phyloP scores from a whole-genome alignment of 805 yeast genomes.

The Wickerhamiella azyma region DNA sequence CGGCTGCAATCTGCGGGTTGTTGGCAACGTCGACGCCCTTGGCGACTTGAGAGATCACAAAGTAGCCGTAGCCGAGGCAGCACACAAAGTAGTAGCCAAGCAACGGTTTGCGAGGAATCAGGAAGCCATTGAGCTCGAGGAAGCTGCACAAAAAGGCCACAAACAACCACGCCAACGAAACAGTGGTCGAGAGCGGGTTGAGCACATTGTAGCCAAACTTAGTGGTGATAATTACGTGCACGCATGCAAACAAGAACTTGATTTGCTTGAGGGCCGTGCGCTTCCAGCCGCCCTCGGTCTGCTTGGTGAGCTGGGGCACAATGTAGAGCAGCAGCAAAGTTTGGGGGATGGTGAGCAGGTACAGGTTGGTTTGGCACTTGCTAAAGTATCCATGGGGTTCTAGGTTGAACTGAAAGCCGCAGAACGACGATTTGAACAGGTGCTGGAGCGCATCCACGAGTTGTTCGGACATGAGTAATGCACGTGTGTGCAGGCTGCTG shows the following conservation, averaged over 20 bases:
- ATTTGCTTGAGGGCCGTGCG: constrained; percentile 12
- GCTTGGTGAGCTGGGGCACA: constrained; percentile 9
- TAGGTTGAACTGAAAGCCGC: constrained; percentile 15
- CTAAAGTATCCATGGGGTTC: constrained; percentile 17
- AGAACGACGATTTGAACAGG: constrained; percentile 33
- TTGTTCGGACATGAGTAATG: not conserved
- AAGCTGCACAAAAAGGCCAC: constrained; percentile 16
- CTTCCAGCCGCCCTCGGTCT: constrained; percentile 12
- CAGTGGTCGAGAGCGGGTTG: constrained; percentile 15
- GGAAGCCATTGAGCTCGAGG: constrained; percentile 19
- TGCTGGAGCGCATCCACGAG: not conserved
- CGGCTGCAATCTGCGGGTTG: constrained; percentile 7
- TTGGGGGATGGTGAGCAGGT: constrained; percentile 16
- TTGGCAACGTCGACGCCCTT: not conserved
- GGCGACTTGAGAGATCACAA: constrained; percentile 13
- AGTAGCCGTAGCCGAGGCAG: constrained; percentile 18
- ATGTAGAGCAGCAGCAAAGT: constrained; percentile 14
- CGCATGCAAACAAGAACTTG: constrained; percentile 14
- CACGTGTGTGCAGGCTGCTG: not conserved
- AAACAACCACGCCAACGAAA: constrained; percentile 11
- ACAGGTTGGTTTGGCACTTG: constrained; percentile 18
- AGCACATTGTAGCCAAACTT: constrained; percentile 15
- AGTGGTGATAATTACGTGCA: constrained; percentile 12
- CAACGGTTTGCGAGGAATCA: constrained; percentile 16
- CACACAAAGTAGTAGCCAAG: constrained; percentile 18